Evolutionary conservation across 208 protist genomes (phyloP), one percentile per base, ranked within the genome.

Genomic region (Trypanosoma congolense): DNA sequence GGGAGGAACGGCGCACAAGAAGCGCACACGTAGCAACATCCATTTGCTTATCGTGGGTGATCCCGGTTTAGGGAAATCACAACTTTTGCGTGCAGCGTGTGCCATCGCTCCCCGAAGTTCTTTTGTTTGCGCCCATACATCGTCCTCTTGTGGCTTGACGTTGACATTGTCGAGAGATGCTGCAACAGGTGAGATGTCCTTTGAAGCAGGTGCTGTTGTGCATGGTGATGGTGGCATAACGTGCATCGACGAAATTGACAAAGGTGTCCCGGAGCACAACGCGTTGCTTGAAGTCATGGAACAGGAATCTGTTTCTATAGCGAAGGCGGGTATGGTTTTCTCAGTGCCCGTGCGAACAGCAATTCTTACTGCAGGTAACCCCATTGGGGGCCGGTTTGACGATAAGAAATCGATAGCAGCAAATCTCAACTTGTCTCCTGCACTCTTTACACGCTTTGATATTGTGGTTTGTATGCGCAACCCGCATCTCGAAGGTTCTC

Each of bases 231-330:
- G 97, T 46, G 97, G 97, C 26, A 73, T 96, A 42, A 99, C 97
- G 26, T 99, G 98, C 83, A 99, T 99, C 40, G 98, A 99, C 65
- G 98, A 99, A 61, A 99, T 99, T 70, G 98, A 99, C 75, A 99
- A 99, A 78, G 75, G 77, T 5, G 75, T 70, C 10, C 63, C 70
- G 16, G 97, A 99, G 68, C 97, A 99, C 75, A 91, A 97, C 53
- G 95, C 98, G 14, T 87, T 99, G 41, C 80, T 99, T 6, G 98
- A 99, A 77, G 98, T 98, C 16, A 99, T 99, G 98, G 98, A 99
- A 73, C 98, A 99, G 77, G 97, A 99, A 73, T 91, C 80, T 25
- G 96, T 99, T 31, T 98, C 95, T 50, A 96, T 99, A 30, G 98
- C 98, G 10, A 99, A 99, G 80, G 98, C 97, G 3, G 96, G 96